Evolutionary conservation across 306 rosid genomes (phyloP).

Genomic region (Cucumis melo): DNA sequence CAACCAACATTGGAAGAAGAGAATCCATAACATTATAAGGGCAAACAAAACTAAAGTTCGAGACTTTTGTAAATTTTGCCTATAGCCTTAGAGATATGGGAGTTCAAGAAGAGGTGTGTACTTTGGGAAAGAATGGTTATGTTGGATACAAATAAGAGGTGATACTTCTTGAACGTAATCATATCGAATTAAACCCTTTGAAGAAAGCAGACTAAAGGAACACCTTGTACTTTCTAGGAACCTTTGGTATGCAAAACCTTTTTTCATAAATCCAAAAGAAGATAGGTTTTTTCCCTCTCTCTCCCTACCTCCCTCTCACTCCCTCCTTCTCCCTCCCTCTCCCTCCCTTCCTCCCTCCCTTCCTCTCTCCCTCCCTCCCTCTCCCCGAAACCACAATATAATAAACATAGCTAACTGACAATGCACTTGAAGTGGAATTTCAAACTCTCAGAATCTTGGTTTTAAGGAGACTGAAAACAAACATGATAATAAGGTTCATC

Average conservation of each 20-base stretch:
- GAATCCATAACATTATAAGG: not conserved
- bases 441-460: not conserved
- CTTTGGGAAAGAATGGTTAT: not conserved
- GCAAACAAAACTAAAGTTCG: not conserved
- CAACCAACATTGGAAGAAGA: not conserved
- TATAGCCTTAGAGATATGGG: not conserved
- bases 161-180: not conserved
- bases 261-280: not conserved
- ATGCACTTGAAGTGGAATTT: not conserved
- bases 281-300: not conserved
- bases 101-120: not conserved
- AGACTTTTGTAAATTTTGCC: not conserved
- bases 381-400: not conserved
- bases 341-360: too few relatives aligned
- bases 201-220: not conserved
- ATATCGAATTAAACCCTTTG: not conserved
- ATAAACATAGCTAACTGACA: not conserved
- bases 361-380: too few relatives aligned
- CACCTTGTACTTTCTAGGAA: not conserved
- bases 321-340: too few relatives aligned
- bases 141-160: not conserved
- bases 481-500: not conserved
- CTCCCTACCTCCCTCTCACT: too few relatives aligned
- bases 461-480: not conserved
- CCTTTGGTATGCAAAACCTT: not conserved